These are phyloP conservation scores for Dipsacomyces acuminosporus DNA, from an alignment of 371 early-diverging fungal species.

Conservation along the genomic window DNA sequence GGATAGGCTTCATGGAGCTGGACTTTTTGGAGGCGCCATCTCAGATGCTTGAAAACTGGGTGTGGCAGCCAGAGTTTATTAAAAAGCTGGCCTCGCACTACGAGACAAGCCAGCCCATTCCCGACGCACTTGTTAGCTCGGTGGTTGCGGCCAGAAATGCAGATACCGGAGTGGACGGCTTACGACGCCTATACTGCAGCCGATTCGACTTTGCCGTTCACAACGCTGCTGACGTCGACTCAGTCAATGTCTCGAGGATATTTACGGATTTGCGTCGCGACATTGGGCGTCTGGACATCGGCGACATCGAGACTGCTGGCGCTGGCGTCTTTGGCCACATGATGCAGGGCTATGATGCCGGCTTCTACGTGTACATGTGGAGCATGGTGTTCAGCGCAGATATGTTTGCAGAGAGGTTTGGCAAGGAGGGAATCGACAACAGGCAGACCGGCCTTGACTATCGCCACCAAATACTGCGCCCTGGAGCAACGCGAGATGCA, in stretches of 20 bases:
- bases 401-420: slow-evolving; percentile 65
- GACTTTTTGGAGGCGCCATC: slow-evolving; percentile 83
- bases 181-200: slow-evolving; percentile 65
- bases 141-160: slow-evolving; percentile 62
- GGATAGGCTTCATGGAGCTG: neutral
- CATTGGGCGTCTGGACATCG: slow-evolving; percentile 53
- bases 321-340: slow-evolving; percentile 55
- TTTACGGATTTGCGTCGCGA: slow-evolving; percentile 56
- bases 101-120: slow-evolving; percentile 51
- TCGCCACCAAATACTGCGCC: slow-evolving; percentile 55
- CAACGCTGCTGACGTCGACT: slow-evolving; percentile 21
- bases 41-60: slow-evolving; percentile 71
- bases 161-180: slow-evolving; percentile 55
- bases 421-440: slow-evolving; percentile 18
- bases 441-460: slow-evolving; percentile 52
- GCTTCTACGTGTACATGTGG: slow-evolving; percentile 63
- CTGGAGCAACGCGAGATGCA: slow-evolving; percentile 62
- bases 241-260: slow-evolving; percentile 50
- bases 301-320: neutral
- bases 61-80: slow-evolving; percentile 62
- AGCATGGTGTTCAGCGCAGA: slow-evolving; percentile 72
- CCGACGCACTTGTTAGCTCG: slow-evolving; percentile 57
- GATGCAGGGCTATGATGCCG: slow-evolving; percentile 73
- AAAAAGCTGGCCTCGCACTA: slow-evolving; percentile 62
- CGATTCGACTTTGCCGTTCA: slow-evolving; percentile 62